These are phyloP conservation scores for Trichoderma sp. DNA, from an alignment of 2,329 filamentous ascomycete genomes.

Conservation along the genomic window DNA sequence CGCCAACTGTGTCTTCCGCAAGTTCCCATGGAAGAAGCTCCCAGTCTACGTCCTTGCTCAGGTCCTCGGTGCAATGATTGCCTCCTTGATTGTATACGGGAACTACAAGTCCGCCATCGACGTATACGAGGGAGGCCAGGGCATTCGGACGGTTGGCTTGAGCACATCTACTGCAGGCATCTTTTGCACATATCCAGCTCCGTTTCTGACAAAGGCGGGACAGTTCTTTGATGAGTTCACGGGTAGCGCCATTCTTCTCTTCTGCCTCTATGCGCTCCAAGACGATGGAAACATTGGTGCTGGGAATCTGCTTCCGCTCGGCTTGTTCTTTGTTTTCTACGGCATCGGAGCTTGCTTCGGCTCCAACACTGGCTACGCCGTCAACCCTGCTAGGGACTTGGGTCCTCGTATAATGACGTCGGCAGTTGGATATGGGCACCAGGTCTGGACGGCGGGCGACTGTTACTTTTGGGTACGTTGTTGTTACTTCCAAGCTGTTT, in stretches of 20 bases:
- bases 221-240: not conserved
- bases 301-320: not conserved
- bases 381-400: constrained; percentile 1
- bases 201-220: not conserved
- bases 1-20: constrained; percentile 1
- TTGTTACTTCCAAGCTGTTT: not conserved
- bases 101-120: constrained; percentile 2
- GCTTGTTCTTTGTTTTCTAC: not conserved
- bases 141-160: not conserved
- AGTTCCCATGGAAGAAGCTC: constrained; percentile 4
- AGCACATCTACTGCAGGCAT: not conserved
- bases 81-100: not conserved
- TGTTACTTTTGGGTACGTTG: not conserved
- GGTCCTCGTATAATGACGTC: not conserved
- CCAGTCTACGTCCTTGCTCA: not conserved
- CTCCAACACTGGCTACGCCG: constrained; percentile 1
- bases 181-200: not conserved
- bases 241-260: not conserved
- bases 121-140: not conserved
- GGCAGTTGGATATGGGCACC: not conserved
- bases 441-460: not conserved
- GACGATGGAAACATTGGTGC: not conserved
- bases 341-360: not conserved
- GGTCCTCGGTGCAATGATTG: not conserved
- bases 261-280: not conserved